These are phyloP conservation scores for Diospyros kaki DNA, from an alignment of 148 eudicot genomes.

Conservation along the genomic window DNA sequence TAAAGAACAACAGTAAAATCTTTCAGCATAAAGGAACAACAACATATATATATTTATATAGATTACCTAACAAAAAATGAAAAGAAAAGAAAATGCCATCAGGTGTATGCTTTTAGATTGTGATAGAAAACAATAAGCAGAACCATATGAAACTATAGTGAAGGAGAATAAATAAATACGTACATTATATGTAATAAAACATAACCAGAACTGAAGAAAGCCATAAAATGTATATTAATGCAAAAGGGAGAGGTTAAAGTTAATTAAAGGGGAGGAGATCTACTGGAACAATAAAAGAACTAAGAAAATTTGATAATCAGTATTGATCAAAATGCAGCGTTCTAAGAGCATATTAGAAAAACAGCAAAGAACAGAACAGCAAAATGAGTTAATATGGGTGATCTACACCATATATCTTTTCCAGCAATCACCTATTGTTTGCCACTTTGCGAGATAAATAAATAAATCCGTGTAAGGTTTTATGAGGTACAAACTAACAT, in stretches of 20 bases:
- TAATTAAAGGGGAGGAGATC: neutral
- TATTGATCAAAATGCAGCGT: neutral
- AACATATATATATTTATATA: no score
- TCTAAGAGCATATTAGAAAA: neutral
- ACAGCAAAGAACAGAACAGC: neutral
- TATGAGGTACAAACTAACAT: neutral
- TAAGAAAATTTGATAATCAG: neutral
- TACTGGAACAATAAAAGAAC: neutral
- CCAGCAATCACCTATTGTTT: neutral
- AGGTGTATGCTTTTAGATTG: neutral
- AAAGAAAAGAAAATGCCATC: neutral
- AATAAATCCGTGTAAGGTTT: neutral
- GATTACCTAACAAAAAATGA: no score
- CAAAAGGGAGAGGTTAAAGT: neutral
- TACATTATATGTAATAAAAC: neutral
- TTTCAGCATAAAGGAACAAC: no score
- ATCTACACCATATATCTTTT: neutral
- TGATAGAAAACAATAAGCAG: neutral
- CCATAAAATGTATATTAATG: neutral
- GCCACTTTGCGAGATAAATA: neutral
- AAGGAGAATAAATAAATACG: neutral
- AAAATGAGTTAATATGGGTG: neutral
- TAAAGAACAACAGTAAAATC: neutral
- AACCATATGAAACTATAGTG: neutral
- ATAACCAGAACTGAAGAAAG: neutral